Base-by-base conservation (phyloP, 2,329 filamentous ascomycete genomes). In the Penicillium sp. region DNA sequence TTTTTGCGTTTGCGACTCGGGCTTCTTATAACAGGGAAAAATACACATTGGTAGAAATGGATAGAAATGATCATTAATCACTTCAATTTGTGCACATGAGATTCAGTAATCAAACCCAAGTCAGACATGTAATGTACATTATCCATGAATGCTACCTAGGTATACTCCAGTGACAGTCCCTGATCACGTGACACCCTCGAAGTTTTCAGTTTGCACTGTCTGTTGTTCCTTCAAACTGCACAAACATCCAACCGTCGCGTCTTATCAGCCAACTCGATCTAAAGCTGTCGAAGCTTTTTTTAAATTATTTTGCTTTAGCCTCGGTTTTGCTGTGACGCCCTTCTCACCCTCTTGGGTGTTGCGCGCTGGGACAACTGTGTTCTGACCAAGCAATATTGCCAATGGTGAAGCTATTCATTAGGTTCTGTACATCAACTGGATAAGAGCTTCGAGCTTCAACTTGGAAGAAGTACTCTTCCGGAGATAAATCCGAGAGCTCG, bases 201-300 rank as follows among this genome's bases (percentile, higher is more conserved):
- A 67, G 71, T 27, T 50, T 50, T 43, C 47, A 45, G 54, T 75
- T 75, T 75, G 73, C 73, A 75, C 57, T 75, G 73, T 75, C 73
- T 75, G 73, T 62, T 66, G 59, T 60, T 65, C 51, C 67, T 75
- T 74, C 73, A 75, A 75, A 75, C 73, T 64, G 62, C 67, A 60
- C 71, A 74, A 75, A 75, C 71, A 73, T 61, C 69, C 64, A 55
- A 57, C 56, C 50, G 62, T 63, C 66, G 61, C 60, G 57, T 64
- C 67, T 71, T 67, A 69, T 66, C 65, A 60, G 56, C 52, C 62
- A 41, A 54, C 8, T 19, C 41, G n/a, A 54, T 21, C 61, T 21
- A 54, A 63, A 61, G 62, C 43, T 65, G 27, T 21, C 43, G 50
- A 50, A 19, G 29, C 21, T 45, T 37, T 40, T 29, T 19, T 5